Conservation (phyloP, 176 grass and related monocot species). For the Triticum timopheevii region DNA sequence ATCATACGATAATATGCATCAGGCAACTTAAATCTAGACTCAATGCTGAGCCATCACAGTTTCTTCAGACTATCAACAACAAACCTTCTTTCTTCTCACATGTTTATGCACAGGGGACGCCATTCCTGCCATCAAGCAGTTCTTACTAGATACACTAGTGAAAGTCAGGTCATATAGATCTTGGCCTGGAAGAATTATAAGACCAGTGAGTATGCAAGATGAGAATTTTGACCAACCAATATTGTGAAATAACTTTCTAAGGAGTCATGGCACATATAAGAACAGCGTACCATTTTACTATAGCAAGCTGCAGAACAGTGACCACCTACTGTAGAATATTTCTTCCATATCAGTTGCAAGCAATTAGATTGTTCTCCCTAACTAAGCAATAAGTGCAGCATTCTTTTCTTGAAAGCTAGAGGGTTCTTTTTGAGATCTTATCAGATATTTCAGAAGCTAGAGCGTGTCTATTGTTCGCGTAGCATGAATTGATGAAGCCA, state of each 20-base stretch:
- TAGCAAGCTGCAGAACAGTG: neutral
- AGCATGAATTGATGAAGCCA: slow-evolving; percentile 71
- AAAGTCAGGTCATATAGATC: slow-evolving; percentile 13
- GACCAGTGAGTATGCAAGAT: neutral
- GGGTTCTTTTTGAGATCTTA: slow-evolving; percentile 50
- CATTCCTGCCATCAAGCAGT: slow-evolving; percentile 9
- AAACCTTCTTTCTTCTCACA: slow-evolving; percentile 27
- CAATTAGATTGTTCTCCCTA: neutral
- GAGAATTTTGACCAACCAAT: neutral
- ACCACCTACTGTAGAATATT: neutral
- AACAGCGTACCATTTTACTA: slow-evolving; percentile 8
- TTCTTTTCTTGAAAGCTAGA: slow-evolving; percentile 40
- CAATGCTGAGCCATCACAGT: neutral
- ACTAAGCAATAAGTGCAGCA: slow-evolving; percentile 41
- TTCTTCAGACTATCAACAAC: neutral
- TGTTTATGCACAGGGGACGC: slow-evolving; percentile 4
- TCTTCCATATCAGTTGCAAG: neutral
- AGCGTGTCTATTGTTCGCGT: slow-evolving; percentile 55
- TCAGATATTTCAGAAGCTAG: slow-evolving; percentile 77
- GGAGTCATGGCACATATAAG: neutral
- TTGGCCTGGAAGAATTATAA: slow-evolving; percentile 18
- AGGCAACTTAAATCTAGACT: neutral
- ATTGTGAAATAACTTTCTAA: neutral
- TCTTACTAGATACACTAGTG: neutral
- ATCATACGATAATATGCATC: slow-evolving; percentile 13